Conservation (phyloP, 331 rosid genomes). For the Quercus tomentella region DNA sequence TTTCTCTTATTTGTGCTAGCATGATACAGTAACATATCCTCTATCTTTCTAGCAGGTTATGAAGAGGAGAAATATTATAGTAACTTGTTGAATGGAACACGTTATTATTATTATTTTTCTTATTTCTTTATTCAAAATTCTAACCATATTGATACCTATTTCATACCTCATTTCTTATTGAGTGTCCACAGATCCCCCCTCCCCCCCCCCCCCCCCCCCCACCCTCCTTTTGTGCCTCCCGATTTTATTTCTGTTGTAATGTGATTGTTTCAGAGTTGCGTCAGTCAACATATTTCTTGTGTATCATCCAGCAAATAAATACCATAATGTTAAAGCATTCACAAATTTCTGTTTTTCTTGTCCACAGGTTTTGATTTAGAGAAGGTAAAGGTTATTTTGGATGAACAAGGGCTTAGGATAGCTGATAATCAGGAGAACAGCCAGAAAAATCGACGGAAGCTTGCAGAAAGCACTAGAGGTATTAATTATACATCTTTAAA, state of each 20-base stretch:
- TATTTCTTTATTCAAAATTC: neutral
- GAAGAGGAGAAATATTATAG: neutral
- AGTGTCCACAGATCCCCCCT: neutral
- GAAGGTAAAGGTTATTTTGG: conserved; percentile 82
- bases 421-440: conserved; percentile 98
- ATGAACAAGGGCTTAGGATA: conserved; percentile 93
- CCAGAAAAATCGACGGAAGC: conserved; percentile 97
- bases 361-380: conserved; percentile 83
- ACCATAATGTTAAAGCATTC: neutral
- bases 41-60: neutral
- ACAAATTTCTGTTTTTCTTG: neutral
- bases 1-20: neutral
- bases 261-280: neutral
- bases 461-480: conserved; percentile 97
- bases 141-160: neutral
- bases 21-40: neutral
- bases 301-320: neutral
- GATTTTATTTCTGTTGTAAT: neutral
- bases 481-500: neutral
- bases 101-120: neutral
- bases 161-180: neutral
- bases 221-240: neutral
- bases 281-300: neutral
- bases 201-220: too few relatives aligned
- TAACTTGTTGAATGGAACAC: neutral